Evolutionary conservation across 2,329 filamentous ascomycete genomes (phyloP), one percentile per base, ranked within the genome.

Genomic region (Periconia sp.): DNA sequence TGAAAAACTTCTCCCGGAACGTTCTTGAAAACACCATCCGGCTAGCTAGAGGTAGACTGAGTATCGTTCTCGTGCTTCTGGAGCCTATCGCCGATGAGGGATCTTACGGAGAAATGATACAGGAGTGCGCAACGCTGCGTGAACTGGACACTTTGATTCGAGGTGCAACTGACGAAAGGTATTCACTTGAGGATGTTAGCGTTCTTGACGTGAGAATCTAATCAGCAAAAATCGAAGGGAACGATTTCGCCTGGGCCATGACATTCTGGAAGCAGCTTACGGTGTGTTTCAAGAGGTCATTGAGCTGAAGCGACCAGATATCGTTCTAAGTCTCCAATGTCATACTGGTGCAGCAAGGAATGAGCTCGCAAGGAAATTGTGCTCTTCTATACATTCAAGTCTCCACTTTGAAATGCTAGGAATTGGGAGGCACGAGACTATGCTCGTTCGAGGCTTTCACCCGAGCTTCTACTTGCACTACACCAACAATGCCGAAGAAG

Each of bases 211-310:
- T 28, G 19, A 22, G 35, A 18, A n/a, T 37, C 35, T 37, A 18
- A 22, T 37, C 10, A 37, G 35, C 23, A 26, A 37, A 24, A 24
- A 15, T 17, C 26, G 35, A 37, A 37, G 22, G 35, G 22, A 37
- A 26, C 35, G 23, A 15, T 37, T 22, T 15, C 18, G 24, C 16
- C 22, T 37, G 22, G 35, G 35, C 8, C 13, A 29, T 29, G 35
- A 37, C 21, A 17, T 37, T 28, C 5, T 37, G 23, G 35, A 37
- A 16, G 35, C 35, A 37, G 35, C 35, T 22, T 37, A 37, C 24
- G 23, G 29, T 16, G 35, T 37, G 22, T 37, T 37, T 19, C 35
- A 37, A 37, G 23, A 37, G 22, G 35, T 37, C n/a, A 24, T 37
- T 28, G 35, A 37, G 35, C 25, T 25, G 25, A 37, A 37, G 24